Base-by-base conservation (phyloP, 331 rosid genomes). In the Erythrophleum ivorense region DNA sequence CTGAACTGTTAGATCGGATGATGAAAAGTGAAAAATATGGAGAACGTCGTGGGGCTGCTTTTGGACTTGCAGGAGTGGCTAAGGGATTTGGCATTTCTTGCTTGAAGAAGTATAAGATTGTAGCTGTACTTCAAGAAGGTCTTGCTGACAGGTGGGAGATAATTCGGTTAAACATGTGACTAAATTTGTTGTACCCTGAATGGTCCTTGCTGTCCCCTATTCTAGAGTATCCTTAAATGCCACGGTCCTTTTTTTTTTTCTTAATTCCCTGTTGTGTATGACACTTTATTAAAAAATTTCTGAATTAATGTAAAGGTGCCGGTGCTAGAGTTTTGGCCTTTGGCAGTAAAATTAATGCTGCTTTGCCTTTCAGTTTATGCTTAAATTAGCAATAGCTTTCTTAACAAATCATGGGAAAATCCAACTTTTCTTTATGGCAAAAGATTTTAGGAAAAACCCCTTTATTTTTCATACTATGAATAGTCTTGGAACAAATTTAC, bases 21-120 rank as follows among this genome's bases (percentile, higher is more conserved):
- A 87, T 93, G 97, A 93, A 92, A 87, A 88, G 97, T 73, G 97
- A 93, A 38, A 95, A 92, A 78, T 95, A 92, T 85, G 98, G 99
- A 68, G 99, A 92, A 68, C 97, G 97, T 5, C 97, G 99, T 33
- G 99, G 97, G 74, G 99, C 99, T 36, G 99, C 99, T 68, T 95
- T 93, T 85, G 99, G 99, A 63, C 97, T 95, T 75, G 97, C 99
- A 40, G 98, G 99, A 80, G 89, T 93, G 77, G 97, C 93, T 21
- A 95, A 95, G 85, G 98, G 99, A 78, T 93, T 95, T 69, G 97
- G 99, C 72, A 83, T 95, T 73, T 81, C 97, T 52, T 88, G 88
- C 84, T 87, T 95, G 91, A 95, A 93, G 89, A 92, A 93, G 90
- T 84, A 89, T 81, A 85, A 85, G 77, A 85, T 95, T 85, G 92